Evolutionary conservation across 257 asterid genomes (phyloP).

Genomic region (Plectranthus barbatus): DNA sequence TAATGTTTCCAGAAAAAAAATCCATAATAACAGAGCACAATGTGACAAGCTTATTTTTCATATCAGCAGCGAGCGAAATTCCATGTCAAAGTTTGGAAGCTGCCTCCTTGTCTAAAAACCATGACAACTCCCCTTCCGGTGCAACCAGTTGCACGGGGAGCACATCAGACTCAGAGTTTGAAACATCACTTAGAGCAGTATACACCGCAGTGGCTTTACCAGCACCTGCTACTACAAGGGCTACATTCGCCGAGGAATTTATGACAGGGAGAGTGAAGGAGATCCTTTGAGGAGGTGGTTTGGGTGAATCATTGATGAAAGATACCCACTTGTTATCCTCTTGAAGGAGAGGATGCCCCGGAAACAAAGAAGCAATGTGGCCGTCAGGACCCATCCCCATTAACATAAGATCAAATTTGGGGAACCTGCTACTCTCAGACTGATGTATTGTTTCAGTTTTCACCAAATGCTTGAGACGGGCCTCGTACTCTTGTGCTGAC

Average conservation of each 20-base stretch:
- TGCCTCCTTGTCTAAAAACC: conserved; percentile 89
- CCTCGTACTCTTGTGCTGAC: conserved; percentile 82
- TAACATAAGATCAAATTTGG: conserved; percentile 82
- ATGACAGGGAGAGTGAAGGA: conserved; percentile 86
- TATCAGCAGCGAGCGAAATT: too few species aligned
- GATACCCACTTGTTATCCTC: conserved; percentile 76
- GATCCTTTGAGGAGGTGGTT: conserved; percentile 89
- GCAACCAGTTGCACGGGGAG: conserved; percentile 75
- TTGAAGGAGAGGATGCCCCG: conserved; percentile 68
- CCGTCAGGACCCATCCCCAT: conserved; percentile 99
- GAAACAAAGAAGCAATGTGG: conserved; percentile 86
- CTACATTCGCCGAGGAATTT: conserved; percentile 68
- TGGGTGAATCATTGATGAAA: conserved; percentile 83
- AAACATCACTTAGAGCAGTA: conserved; percentile 41
- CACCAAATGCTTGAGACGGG: conserved; percentile 68
- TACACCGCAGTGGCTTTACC: conserved; percentile 62
- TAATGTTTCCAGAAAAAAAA: too few species aligned
- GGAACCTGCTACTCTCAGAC: conserved; percentile 52
- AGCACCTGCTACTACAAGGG: conserved; percentile 71
- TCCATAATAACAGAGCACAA: too few species aligned
- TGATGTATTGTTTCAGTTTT: conserved; percentile 35
- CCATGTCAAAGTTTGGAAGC: conserved; percentile 91
- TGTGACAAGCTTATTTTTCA: too few species aligned
- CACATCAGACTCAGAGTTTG: conserved; percentile 37
- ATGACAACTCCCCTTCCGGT: conserved; percentile 67